Evolutionary conservation across 768 basidiomycete species (phyloP), one percentile per base, ranked within the genome.

Genomic region (Zangia roseola): DNA sequence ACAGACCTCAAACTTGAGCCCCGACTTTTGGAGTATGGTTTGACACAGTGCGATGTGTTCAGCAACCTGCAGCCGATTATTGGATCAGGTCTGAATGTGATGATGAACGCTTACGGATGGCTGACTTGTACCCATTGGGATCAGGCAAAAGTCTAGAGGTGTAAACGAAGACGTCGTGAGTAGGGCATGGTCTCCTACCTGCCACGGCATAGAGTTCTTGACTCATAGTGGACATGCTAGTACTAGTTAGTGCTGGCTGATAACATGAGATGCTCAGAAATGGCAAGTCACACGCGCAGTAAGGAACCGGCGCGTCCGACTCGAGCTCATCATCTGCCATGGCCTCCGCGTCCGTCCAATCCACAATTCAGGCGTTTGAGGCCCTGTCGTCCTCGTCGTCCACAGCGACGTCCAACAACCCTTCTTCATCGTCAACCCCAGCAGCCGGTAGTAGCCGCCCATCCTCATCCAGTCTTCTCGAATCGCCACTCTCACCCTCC

Each of bases 41-140:
- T 91, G 89, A 54, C 91, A 93, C 67, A 91, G 79, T 33, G 88
- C 88, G 50, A 91, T 78, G 57, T 91, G 81, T 62, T 84, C 79
- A 10, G 87, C 88, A 17, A 91, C 86, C 83, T 85, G 40, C 9
- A 2, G 35, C 17, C 30, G 38, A 49, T 26, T 26, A 30, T 16
- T 30, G 20, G 47, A 8, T 2, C 6, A 31, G 14, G 16, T 14
- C 14, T 31, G 31, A 30, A 30, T 51, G 24, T 57, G 58, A 39
- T 17, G 24, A 43, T 14, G 9, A 25, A 37, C n/a, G 51, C 78
- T 39, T 54, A 87, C 91, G 6, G 88, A 91, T 20, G 88, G 71
- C 25, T 82, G 79, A 14, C 67, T 80, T 2, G 87, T 89, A 47
- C 91, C 91, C 46, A 94, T 86, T 12, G 91, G 92, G 47, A 93